Conservation (phyloP, 371 early-diverging fungal species). For the Saksenaea vasiformis region DNA sequence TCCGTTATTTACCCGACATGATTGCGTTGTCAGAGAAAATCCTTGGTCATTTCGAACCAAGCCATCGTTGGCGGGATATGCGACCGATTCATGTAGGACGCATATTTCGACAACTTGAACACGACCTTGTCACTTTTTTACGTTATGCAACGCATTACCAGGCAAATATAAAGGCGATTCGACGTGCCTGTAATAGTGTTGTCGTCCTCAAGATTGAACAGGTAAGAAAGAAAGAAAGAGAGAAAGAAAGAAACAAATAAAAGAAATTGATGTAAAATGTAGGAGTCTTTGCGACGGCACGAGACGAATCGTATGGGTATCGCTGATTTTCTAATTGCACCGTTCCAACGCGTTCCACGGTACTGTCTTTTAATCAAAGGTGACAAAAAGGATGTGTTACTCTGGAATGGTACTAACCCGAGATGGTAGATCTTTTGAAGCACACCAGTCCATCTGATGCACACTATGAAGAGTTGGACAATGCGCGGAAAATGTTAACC, state of each 20-base stretch:
- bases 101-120: slow-evolving; percentile 9
- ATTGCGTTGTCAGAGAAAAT: slow-evolving; percentile 33
- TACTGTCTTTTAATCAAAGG: slow-evolving; percentile 22
- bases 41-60: slow-evolving; percentile 19
- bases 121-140: slow-evolving; percentile 7
- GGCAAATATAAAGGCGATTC: not conserved
- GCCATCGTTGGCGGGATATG: slow-evolving; percentile 16
- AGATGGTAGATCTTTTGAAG: slow-evolving; percentile 21
- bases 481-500: slow-evolving; percentile 32
- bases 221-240: not conserved
- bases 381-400: not conserved
- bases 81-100: slow-evolving; percentile 22
- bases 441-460: slow-evolving; percentile 25
- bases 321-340: slow-evolving; percentile 20
- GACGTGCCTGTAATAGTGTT: slow-evolving; percentile 11
- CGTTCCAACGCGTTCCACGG: slow-evolving; percentile 18
- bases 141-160: slow-evolving; percentile 10
- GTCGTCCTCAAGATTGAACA: slow-evolving; percentile 12
- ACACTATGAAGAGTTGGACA: slow-evolving; percentile 23
- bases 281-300: slow-evolving; percentile 10
- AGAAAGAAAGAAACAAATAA: not conserved
- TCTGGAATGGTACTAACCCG: not conserved
- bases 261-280: not conserved
- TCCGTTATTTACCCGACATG: slow-evolving; percentile 38
- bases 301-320: slow-evolving; percentile 18